A percentile compares a stretch with the other conserved stretches of the same genome.
These are phyloP conservation scores for Curvularia verruculosa DNA, from an alignment of 2,329 filamentous ascomycete species.

Conservation along the genomic window DNA sequence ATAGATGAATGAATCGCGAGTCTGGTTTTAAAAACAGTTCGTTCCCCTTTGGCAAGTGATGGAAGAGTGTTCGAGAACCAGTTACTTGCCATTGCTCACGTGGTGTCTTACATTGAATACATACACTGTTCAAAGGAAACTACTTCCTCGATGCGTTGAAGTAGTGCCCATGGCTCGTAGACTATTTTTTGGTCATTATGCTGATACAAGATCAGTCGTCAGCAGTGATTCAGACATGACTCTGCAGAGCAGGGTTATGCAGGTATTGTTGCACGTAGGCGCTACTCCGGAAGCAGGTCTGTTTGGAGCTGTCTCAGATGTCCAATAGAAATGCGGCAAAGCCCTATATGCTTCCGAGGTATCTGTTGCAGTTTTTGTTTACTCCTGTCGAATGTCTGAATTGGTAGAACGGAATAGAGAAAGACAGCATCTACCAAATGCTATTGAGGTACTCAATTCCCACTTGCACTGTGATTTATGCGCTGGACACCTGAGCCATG, in stretches of 20 bases:
- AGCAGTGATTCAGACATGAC: not conserved
- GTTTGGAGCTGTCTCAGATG: not conserved
- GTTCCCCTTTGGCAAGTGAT: not conserved
- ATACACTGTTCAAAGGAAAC: not conserved
- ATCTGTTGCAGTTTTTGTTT: not conserved
- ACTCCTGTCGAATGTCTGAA: not conserved
- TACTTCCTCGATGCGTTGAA: no score
- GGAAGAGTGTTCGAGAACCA: not conserved
- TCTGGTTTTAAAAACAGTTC: not conserved
- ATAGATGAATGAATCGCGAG: slow-evolving; percentile 6
- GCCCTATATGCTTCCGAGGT: not conserved
- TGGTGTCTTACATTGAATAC: not conserved
- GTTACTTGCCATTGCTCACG: not conserved
- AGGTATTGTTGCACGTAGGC: not conserved
- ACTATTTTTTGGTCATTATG: not conserved
- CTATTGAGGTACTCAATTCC: not conserved
- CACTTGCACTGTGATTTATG: not conserved
- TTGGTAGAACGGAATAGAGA: not conserved
- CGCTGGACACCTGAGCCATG: not conserved
- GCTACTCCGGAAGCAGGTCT: not conserved
- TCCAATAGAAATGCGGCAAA: not conserved
- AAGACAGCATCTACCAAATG: not conserved
- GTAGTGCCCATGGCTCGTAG: no score
- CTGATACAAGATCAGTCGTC: not conserved
- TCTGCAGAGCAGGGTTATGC: not conserved